phyloP scores from a whole-genome alignment of 2,329 filamentous ascomycete genomes.

The Zalaria obscura region DNA sequence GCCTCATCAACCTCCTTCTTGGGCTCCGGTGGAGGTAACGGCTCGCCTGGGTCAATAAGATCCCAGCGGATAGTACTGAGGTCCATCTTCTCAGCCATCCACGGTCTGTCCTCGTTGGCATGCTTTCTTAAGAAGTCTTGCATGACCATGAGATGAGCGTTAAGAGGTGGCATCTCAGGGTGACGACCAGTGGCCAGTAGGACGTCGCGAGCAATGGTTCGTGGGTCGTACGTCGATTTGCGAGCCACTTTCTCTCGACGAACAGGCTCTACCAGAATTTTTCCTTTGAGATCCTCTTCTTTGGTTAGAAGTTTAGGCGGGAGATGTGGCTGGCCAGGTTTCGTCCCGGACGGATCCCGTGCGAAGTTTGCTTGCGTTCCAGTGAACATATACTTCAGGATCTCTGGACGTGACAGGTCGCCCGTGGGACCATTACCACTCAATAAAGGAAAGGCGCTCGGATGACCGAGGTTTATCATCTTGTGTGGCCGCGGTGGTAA shows the following conservation, averaged over 20 bases:
- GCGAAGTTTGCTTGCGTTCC: not conserved
- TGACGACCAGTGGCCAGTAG: conserved; percentile 48
- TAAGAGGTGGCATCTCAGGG: conserved; percentile 43
- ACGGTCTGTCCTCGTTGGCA: conserved; percentile 10
- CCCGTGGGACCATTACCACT: not conserved
- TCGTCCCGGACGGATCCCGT: not conserved
- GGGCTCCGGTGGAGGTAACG: conserved; percentile 17
- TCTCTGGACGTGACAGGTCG: no score
- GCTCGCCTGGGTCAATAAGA: conserved; percentile 42
- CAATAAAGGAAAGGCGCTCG: not conserved
- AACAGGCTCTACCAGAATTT: conserved; percentile 29
- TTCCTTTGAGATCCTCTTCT: conserved; percentile 12
- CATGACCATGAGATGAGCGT: conserved; percentile 37
- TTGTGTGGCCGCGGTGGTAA: conserved; percentile 23
- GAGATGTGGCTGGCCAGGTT: not conserved
- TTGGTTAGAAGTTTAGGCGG: not conserved
- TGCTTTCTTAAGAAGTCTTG: conserved; percentile 24
- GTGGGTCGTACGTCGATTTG: conserved; percentile 42
- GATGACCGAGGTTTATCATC: conserved; percentile 13
- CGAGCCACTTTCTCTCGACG: conserved; percentile 31
- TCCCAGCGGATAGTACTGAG: conserved; percentile 48
- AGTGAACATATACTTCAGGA: conserved; percentile 4
- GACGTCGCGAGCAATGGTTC: conserved; percentile 50
- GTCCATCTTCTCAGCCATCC: conserved; percentile 26
- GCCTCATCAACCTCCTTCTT: conserved; percentile 7